A percentile compares a stretch with the other conserved stretches of the same genome.
These are phyloP conservation scores for Mortierella sp. DNA, from an alignment of 371 early-diverging fungal species.

Conservation along the genomic window DNA sequence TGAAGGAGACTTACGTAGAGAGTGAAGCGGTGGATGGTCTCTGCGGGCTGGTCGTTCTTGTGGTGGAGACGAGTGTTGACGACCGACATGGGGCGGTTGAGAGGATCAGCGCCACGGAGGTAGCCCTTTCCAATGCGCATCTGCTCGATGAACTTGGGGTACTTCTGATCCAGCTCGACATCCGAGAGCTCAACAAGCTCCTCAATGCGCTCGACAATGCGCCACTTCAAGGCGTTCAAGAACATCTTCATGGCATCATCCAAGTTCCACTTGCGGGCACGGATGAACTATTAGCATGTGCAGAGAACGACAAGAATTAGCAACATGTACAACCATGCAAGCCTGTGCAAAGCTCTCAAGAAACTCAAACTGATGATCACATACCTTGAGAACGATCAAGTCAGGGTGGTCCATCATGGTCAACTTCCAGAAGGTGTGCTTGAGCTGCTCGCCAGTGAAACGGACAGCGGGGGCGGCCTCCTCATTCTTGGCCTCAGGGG, in stretches of 20 bases:
- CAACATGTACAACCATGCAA: not conserved
- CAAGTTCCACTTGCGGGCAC: conserved; percentile 86
- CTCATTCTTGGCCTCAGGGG: conserved; percentile 7
- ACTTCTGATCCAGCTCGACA: conserved; percentile 54
- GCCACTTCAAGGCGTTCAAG: conserved; percentile 72
- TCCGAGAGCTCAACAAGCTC: conserved; percentile 73
- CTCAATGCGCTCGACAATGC: conserved; percentile 64
- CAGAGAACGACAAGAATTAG: not conserved
- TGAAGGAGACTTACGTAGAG: conserved; percentile 62
- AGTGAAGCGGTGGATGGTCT: conserved; percentile 71
- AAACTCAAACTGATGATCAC: not conserved
- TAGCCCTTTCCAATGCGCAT: conserved; percentile 66
- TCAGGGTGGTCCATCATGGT: conserved; percentile 76
- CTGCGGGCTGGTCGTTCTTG: conserved; percentile 65
- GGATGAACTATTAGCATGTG: conserved; percentile 65
- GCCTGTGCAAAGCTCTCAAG: conserved; percentile 12
- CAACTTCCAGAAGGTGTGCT: conserved; percentile 54
- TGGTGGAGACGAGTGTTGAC: conserved; percentile 61
- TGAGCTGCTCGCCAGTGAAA: conserved; percentile 42
- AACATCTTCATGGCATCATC: conserved; percentile 76
- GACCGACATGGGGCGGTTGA: conserved; percentile 52
- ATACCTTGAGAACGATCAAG: conserved; percentile 63
- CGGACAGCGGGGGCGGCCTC: conserved; percentile 34
- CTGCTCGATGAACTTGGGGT: conserved; percentile 59
- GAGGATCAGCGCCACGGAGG: conserved; percentile 70